Percentiles rank a stretch among this genome's conserved stretches.
Conservation (phyloP, 2,329 filamentous ascomycete species). For the Neofusicoccum cordaticola region DNA sequence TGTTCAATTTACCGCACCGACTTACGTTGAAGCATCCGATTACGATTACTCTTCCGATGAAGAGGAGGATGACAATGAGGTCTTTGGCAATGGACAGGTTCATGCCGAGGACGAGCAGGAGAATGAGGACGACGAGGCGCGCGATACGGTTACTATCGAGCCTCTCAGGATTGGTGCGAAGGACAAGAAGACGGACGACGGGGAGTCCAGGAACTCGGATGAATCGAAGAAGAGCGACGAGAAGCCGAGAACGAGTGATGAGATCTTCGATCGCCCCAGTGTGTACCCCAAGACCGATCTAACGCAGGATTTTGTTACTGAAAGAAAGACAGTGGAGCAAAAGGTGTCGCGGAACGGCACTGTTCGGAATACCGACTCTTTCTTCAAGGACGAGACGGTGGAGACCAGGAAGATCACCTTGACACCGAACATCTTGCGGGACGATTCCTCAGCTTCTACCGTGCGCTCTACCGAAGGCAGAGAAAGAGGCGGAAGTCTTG, state of each 20-base stretch:
- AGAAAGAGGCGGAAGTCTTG: slow-evolving; percentile 65
- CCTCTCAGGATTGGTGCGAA: slow-evolving; percentile 37
- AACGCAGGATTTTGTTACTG: neutral
- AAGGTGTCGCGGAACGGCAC: slow-evolving; percentile 73
- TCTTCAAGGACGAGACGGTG: slow-evolving; percentile 92
- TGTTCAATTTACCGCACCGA: slow-evolving; percentile 80
- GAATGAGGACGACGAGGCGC: slow-evolving; percentile 36
- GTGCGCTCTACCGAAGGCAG: slow-evolving; percentile 31
- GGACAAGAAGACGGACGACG: slow-evolving; percentile 22
- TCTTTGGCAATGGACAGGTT: slow-evolving; percentile 36
- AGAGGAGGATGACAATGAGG: slow-evolving; percentile 39
- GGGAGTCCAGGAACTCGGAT: slow-evolving; percentile 33
- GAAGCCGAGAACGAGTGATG: slow-evolving; percentile 58
- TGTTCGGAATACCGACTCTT: slow-evolving; percentile 88
- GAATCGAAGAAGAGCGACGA: slow-evolving; percentile 39
- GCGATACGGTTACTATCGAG: slow-evolving; percentile 28
- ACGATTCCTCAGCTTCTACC: slow-evolving; percentile 58
- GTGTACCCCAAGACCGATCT: neutral
- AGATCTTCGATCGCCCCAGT: neutral
- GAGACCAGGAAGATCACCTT: slow-evolving; percentile 97
- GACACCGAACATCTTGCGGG: slow-evolving; percentile 85
- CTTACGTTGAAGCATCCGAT: slow-evolving; percentile 84
- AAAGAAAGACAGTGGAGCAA: slow-evolving; percentile 27
- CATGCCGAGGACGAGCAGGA: slow-evolving; percentile 28
- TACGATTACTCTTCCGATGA: slow-evolving; percentile 81